These are phyloP conservation scores for Suillus fuscotomentosus DNA, from an alignment of 768 basidiomycete species.

Conservation along the genomic window DNA sequence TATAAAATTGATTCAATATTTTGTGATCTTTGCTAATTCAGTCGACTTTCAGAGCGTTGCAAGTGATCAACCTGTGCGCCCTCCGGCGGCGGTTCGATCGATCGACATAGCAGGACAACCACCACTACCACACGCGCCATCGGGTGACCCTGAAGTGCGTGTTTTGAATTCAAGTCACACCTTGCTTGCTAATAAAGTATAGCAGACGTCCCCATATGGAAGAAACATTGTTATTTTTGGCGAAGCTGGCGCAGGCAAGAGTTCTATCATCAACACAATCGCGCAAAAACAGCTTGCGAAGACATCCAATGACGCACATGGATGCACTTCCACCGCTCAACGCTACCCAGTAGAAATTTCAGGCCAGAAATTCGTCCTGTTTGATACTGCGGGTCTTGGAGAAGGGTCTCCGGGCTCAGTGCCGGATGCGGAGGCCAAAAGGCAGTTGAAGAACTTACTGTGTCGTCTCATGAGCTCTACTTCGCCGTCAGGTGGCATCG, in stretches of 20 bases:
- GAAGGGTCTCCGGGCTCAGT: constrained; percentile 28
- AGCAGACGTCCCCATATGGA: neutral
- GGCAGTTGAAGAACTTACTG: constrained; percentile 28
- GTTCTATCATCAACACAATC: constrained; percentile 41
- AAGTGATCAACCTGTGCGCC: neutral
- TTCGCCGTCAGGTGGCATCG: neutral
- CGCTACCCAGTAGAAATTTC: constrained; percentile 23
- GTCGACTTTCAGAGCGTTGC: neutral
- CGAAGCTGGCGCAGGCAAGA: constrained; percentile 39
- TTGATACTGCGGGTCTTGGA: constrained; percentile 33
- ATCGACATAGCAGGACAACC: too few relatives aligned
- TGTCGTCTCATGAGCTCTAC: constrained; percentile 22
- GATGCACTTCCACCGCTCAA: constrained; percentile 31
- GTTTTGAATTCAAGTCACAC: too few relatives aligned
- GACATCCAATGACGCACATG: constrained; percentile 29
- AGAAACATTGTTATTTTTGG: constrained; percentile 41
- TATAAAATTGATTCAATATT: neutral
- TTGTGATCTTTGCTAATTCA: neutral
- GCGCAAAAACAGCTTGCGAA: constrained; percentile 20
- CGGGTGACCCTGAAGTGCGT: too few relatives aligned
- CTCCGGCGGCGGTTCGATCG: too few relatives aligned
- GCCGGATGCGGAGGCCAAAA: constrained; percentile 22
- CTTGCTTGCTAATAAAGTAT: neutral
- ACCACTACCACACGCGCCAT: neutral
- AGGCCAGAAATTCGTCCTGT: constrained; percentile 19